These are phyloP conservation scores for Hygrophorus russula DNA, from an alignment of 768 basidiomycete genomes.

Conservation along the genomic window DNA sequence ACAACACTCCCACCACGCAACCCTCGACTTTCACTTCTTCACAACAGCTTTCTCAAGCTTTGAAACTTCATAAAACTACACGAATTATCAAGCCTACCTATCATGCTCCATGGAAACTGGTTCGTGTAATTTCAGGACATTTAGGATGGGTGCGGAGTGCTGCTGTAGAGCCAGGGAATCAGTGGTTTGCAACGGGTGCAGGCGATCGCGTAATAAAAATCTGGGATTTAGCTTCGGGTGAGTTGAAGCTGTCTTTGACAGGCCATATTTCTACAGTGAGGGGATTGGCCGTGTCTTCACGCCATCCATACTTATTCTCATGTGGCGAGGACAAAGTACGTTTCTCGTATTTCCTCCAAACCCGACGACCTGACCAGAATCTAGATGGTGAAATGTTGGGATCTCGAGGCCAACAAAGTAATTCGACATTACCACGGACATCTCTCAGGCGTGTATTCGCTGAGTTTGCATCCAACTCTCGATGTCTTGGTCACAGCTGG, in stretches of 20 bases:
- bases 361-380: background rate
- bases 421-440: constrained; percentile 99
- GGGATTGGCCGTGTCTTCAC: constrained; percentile 81
- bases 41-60: constrained; percentile 71
- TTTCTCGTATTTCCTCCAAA: background rate
- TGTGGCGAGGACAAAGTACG: constrained; percentile 94
- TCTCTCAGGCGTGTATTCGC: constrained; percentile 91
- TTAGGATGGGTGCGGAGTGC: constrained; percentile 95
- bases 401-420: constrained; percentile 96
- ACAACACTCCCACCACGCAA: constrained; percentile 55
- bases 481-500: constrained; percentile 93
- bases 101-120: constrained; percentile 93
- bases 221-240: constrained; percentile 97
- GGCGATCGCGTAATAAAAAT: constrained; percentile 98
- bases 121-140: constrained; percentile 95
- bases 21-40: constrained; percentile 63
- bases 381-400: constrained; percentile 99
- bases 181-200: constrained; percentile 98
- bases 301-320: constrained; percentile 96
- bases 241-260: constrained; percentile 90
- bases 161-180: constrained; percentile 94
- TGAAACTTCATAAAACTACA: constrained; percentile 87
- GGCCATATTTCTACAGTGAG: constrained; percentile 97
- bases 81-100: constrained; percentile 92
- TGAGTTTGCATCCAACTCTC: constrained; percentile 89